Evolutionary conservation across 148 eudicot genomes (phyloP).

Genomic region (Silene latifolia): DNA sequence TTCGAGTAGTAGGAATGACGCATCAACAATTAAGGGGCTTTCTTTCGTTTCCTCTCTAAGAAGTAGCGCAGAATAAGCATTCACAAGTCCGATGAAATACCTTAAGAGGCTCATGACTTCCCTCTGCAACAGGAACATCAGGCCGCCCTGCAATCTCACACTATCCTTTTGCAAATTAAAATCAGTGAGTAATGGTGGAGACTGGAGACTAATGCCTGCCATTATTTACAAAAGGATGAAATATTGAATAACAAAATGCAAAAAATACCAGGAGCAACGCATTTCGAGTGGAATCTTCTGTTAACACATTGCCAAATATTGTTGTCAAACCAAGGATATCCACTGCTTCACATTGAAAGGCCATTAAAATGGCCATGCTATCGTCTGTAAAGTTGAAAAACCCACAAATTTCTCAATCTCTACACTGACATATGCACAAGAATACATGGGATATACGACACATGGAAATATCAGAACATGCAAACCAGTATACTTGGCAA

Average conservation of each 20-base stretch:
- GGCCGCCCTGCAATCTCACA: slow-evolving; percentile 93
- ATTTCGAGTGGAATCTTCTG: slow-evolving; percentile 70
- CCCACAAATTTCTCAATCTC: not conserved
- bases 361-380: slow-evolving; percentile 90
- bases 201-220: slow-evolving; percentile 17
- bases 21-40: no score
- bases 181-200: slow-evolving; percentile 34
- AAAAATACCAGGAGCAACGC: slow-evolving; percentile 75
- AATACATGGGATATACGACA: not conserved
- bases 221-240: no score
- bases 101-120: slow-evolving; percentile 81
- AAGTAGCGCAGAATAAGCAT: not conserved
- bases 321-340: slow-evolving; percentile 85
- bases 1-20: no score
- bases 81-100: slow-evolving; percentile 30
- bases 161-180: slow-evolving; percentile 72
- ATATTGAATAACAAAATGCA: slow-evolving; percentile 4
- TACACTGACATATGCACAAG: not conserved
- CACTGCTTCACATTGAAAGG: slow-evolving; percentile 71
- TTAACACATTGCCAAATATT: slow-evolving; percentile 77
- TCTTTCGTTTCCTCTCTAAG: no score
- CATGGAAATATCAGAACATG: no score
- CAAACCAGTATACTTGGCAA: no score
- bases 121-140: slow-evolving; percentile 85
- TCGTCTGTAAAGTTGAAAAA: slow-evolving; percentile 53